Evolutionary conservation across 129 eudicot genomes (phyloP).

Genomic region (Oenanthe sinensis): DNA sequence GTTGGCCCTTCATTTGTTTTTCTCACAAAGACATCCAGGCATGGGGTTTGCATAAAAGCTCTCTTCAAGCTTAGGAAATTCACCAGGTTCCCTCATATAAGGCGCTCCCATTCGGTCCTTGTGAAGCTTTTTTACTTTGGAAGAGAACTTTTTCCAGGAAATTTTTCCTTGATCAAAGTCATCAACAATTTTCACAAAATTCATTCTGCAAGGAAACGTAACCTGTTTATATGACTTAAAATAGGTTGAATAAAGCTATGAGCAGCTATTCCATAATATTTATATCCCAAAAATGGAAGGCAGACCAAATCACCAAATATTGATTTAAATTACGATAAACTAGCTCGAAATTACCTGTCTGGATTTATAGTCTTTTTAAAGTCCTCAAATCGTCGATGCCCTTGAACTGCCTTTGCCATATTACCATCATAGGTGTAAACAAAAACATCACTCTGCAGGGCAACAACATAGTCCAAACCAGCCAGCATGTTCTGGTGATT

Average conservation of each 20-base stretch:
- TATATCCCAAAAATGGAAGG: not conserved
- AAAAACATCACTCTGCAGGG: slow-evolving; percentile 84
- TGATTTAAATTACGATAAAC: not conserved
- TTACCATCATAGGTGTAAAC: slow-evolving; percentile 96
- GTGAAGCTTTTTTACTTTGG: slow-evolving; percentile 75
- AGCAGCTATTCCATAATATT: not conserved
- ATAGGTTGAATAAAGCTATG: not conserved
- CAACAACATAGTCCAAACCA: slow-evolving; percentile 89
- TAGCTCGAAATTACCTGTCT: slow-evolving; percentile 51
- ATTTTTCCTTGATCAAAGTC: slow-evolving; percentile 56
- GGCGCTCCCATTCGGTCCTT: slow-evolving; percentile 69
- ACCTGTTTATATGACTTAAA: not conserved
- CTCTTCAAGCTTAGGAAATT: slow-evolving; percentile 95
- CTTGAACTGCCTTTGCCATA: slow-evolving; percentile 98
- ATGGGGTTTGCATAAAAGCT: slow-evolving; percentile 95
- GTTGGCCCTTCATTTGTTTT: slow-evolving; percentile 27
- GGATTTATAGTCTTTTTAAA: slow-evolving; percentile 92
- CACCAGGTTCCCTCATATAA: slow-evolving; percentile 70
- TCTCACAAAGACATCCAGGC: slow-evolving; percentile 85
- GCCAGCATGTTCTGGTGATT: slow-evolving; percentile 96
- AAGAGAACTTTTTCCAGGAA: slow-evolving; percentile 73
- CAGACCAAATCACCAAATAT: not conserved
- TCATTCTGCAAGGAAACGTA: slow-evolving; percentile 55
- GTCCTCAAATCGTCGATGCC: slow-evolving; percentile 83
- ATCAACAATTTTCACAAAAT: slow-evolving; percentile 72